Percentiles rank a stretch among this genome's conserved stretches.
phyloP scores from a whole-genome alignment of 495 filamentous ascomycete species.

The Sabuloglossum arenarium region DNA sequence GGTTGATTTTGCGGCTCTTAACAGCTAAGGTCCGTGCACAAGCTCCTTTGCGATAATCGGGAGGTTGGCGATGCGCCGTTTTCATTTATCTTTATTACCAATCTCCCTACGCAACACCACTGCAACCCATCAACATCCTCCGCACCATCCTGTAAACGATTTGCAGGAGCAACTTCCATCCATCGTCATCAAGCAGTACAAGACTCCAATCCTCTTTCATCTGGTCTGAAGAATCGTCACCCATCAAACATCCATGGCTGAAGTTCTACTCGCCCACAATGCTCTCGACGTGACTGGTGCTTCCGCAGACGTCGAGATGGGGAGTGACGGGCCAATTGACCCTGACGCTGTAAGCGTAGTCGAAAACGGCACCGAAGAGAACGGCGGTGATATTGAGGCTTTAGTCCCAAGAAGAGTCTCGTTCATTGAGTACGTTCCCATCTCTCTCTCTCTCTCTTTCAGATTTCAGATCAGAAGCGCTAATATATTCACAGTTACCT shows the following conservation, averaged over 20 bases:
- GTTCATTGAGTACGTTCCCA: not conserved
- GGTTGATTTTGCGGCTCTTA: too few relatives aligned
- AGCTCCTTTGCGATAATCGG: too few relatives aligned
- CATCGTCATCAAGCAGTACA: too few relatives aligned
- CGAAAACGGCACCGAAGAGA: not conserved
- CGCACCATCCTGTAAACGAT: too few relatives aligned
- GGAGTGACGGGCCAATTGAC: not conserved
- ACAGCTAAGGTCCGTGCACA: too few relatives aligned
- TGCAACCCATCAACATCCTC: too few relatives aligned
- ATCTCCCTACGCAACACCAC: too few relatives aligned
- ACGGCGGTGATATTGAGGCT: not conserved
- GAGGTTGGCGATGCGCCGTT: too few relatives aligned
- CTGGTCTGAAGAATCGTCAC: too few relatives aligned
- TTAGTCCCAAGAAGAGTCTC: not conserved
- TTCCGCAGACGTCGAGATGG: not conserved
- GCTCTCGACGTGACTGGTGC: not conserved
- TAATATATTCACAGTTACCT: slow-evolving; percentile 24
- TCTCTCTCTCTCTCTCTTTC: not conserved
- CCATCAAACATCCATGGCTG: not conserved
- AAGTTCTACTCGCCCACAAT: not conserved
- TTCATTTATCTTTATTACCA: too few relatives aligned
- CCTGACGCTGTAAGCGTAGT: not conserved
- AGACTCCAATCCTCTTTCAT: too few relatives aligned
- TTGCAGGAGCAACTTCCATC: too few relatives aligned
- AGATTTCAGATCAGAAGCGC: not conserved